Conservation (phyloP, 176 grass and related monocot genomes). For the Oryza brachyantha region DNA sequence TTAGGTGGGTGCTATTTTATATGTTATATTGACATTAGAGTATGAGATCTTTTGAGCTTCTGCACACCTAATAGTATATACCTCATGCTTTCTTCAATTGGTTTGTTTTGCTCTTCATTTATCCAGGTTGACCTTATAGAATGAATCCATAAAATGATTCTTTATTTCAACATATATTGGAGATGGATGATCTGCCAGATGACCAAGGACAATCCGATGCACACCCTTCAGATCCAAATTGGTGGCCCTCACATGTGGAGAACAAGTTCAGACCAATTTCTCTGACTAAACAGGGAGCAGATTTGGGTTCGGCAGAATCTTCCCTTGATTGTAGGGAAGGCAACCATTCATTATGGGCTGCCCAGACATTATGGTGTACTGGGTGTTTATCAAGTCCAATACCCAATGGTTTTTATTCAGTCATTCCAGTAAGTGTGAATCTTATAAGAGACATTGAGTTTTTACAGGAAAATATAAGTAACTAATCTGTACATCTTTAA, state of each 20-base stretch:
- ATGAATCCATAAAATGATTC: slow-evolving; percentile 54
- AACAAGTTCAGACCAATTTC: slow-evolving; percentile 58
- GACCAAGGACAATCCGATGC: slow-evolving; percentile 53
- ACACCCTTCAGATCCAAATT: slow-evolving; percentile 44
- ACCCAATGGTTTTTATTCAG: slow-evolving; percentile 93
- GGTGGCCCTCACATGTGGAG: slow-evolving; percentile 49
- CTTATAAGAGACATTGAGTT: slow-evolving; percentile 22
- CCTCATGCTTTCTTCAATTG: neutral
- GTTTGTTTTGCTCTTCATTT: slow-evolving; percentile 20
- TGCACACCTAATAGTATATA: neutral
- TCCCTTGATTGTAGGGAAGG: slow-evolving; percentile 30
- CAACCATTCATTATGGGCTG: slow-evolving; percentile 47
- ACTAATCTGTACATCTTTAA: slow-evolving; percentile 12
- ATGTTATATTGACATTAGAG: neutral
- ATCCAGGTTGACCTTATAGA: slow-evolving; percentile 25
- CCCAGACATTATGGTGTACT: slow-evolving; percentile 84
- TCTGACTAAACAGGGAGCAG: slow-evolving; percentile 31
- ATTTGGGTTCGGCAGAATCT: slow-evolving; percentile 33
- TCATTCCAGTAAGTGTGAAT: slow-evolving; percentile 63
- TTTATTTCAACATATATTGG: slow-evolving; percentile 40
- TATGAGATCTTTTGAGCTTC: neutral
- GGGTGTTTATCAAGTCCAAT: slow-evolving; percentile 67
- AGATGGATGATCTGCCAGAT: slow-evolving; percentile 71
- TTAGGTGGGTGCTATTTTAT: neutral
- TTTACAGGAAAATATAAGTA: slow-evolving; percentile 12